Evolutionary conservation across 768 basidiomycete species (phyloP).

Genomic region (Megacollybia marginata): DNA sequence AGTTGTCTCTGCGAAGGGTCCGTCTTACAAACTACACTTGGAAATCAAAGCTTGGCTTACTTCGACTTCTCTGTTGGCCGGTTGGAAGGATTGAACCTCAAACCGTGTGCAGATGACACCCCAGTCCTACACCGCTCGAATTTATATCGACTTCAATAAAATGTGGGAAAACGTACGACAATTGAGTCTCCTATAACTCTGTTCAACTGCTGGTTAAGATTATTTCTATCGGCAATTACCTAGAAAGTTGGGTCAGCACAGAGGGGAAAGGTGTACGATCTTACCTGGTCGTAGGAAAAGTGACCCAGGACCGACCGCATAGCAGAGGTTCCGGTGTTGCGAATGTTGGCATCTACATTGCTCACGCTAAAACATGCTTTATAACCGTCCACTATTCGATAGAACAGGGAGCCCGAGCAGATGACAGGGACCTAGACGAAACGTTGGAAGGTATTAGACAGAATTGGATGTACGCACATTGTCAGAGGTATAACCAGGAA

Average conservation of each 20-base stretch:
- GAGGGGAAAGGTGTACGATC: not conserved
- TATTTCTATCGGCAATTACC: slow-evolving; percentile 50
- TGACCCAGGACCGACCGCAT: slow-evolving; percentile 46
- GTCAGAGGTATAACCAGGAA: slow-evolving; percentile 26
- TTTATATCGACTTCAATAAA: not conserved
- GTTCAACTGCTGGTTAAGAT: slow-evolving; percentile 40
- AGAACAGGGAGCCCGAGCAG: slow-evolving; percentile 49
- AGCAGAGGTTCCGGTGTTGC: slow-evolving; percentile 46
- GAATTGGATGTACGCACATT: slow-evolving; percentile 12
- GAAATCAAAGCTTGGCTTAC: slow-evolving; percentile 14
- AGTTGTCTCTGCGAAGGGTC: slow-evolving; percentile 37
- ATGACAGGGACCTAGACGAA: slow-evolving; percentile 36
- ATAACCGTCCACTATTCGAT: slow-evolving; percentile 42
- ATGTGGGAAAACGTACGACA: slow-evolving; percentile 18
- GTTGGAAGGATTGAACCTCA: slow-evolving; percentile 54
- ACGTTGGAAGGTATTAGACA: not conserved
- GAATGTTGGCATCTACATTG: slow-evolving; percentile 40
- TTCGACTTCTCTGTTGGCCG: slow-evolving; percentile 54
- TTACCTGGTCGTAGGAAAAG: slow-evolving; percentile 40
- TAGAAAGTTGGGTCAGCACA: slow-evolving; percentile 7
- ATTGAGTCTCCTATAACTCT: slow-evolving; percentile 43
- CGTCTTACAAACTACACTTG: not conserved
- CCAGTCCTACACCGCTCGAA: slow-evolving; percentile 33
- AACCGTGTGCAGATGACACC: slow-evolving; percentile 52
- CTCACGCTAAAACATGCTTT: slow-evolving; percentile 46